phyloP scores from a whole-genome alignment of 2,329 filamentous ascomycete genomes.

The Ophiostoma pallidulum region DNA sequence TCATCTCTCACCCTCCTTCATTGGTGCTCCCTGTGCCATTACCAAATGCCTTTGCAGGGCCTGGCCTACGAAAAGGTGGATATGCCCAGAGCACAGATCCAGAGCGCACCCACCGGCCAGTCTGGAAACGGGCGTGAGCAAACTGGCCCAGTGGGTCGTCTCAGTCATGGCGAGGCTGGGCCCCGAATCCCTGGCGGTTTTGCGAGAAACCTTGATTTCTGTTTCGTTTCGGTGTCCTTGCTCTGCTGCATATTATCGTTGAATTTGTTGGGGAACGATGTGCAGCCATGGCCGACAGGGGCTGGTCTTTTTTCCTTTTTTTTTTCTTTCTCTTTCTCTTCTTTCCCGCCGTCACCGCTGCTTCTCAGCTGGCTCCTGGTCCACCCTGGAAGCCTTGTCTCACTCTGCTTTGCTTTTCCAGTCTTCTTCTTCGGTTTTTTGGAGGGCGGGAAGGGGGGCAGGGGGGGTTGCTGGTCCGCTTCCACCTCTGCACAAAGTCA shows the following conservation, averaged over 20 bases:
- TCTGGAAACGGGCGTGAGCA: too few relatives aligned
- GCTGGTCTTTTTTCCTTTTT: neutral
- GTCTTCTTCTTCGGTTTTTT: too few relatives aligned
- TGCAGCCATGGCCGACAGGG: neutral
- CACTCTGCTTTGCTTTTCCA: neutral
- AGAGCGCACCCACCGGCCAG: too few relatives aligned
- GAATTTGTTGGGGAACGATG: constrained; percentile 1
- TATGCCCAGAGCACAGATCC: too few relatives aligned
- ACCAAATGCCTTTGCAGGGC: too few relatives aligned
- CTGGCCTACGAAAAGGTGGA: too few relatives aligned
- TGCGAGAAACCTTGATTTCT: too few relatives aligned
- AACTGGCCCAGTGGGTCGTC: neutral
- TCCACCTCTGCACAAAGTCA: too few relatives aligned
- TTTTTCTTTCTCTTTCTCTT: constrained; percentile 1
- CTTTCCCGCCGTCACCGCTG: constrained; percentile 8
- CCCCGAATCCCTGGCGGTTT: too few relatives aligned
- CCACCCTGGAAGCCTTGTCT: constrained; percentile 6
- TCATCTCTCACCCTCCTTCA: neutral
- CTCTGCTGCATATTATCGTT: neutral
- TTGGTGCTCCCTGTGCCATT: too few relatives aligned
- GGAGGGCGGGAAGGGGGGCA: too few relatives aligned
- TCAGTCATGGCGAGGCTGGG: neutral
- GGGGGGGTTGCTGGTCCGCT: too few relatives aligned
- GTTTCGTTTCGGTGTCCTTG: neutral
- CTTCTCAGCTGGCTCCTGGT: constrained; percentile 7